Evolutionary conservation across 768 basidiomycete species (phyloP).

Genomic region (Calocera viscosa): DNA sequence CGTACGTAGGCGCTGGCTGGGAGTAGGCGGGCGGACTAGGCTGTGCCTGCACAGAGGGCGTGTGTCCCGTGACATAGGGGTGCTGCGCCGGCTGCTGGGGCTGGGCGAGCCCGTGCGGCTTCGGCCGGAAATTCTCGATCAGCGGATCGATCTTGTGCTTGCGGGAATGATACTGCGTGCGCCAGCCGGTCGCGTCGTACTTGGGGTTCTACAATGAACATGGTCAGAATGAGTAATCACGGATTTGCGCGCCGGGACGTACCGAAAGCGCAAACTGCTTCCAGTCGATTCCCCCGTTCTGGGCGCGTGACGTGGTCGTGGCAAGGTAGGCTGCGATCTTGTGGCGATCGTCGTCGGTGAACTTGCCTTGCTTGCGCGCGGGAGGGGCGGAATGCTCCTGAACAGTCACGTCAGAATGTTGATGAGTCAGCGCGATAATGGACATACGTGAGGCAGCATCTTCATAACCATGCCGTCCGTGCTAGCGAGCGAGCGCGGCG

Average conservation of each 20-base stretch:
- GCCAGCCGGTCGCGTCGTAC: constrained; percentile 7
- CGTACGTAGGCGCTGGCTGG: background rate
- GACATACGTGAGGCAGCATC: constrained; percentile 1
- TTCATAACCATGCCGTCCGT: constrained; percentile 7
- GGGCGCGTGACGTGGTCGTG: background rate
- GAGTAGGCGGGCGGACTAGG: background rate
- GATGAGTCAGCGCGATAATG: background rate
- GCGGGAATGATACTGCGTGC: constrained; percentile 7
- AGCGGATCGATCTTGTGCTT: constrained; percentile 6
- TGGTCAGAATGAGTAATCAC: background rate
- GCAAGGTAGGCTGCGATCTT: constrained; percentile 3
- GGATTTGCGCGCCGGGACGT: background rate
- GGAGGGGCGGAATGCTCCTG: background rate
- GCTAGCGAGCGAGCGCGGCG: constrained; percentile 2
- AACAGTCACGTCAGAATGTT: background rate
- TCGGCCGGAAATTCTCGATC: background rate
- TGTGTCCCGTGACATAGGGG: background rate
- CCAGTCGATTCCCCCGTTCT: constrained; percentile 8
- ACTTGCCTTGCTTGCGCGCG: constrained; percentile 6
- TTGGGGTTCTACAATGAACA: constrained; percentile 1
- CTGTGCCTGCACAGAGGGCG: background rate
- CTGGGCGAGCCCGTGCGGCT: background rate
- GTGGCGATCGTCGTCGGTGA: constrained; percentile 1
- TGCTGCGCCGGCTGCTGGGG: background rate
- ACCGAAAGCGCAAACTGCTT: constrained; percentile 6